Percentiles rank a stretch among this genome's conserved stretches.
phyloP scores from a whole-genome alignment of 2,329 filamentous ascomycete species.

The Hypoxylon sp. region DNA sequence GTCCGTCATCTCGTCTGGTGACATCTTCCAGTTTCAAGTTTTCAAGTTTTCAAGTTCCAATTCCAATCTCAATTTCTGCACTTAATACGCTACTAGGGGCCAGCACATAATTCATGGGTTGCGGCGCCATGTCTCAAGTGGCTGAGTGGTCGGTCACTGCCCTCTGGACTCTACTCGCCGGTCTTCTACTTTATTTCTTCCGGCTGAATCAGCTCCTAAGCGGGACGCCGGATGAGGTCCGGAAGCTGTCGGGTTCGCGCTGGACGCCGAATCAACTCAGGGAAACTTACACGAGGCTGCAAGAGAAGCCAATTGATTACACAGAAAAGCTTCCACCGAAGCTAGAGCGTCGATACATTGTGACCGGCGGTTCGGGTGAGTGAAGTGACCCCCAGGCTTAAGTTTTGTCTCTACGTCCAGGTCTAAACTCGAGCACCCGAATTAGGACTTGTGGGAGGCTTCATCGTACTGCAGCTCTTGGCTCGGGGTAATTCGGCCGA shows the following conservation, averaged over 20 bases:
- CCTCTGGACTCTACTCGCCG: constrained; percentile 16
- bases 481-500: constrained; percentile 63
- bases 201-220: constrained; percentile 55
- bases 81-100: neutral
- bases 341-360: constrained; percentile 58
- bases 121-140: constrained; percentile 16
- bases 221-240: constrained; percentile 54
- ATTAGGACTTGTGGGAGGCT: constrained; percentile 67
- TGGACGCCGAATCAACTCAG: constrained; percentile 56
- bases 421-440: constrained; percentile 7
- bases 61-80: neutral
- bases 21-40: constrained; percentile 9
- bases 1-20: neutral
- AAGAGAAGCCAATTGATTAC: constrained; percentile 56
- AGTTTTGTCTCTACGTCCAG: neutral
- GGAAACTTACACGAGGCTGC: constrained; percentile 53
- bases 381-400: constrained; percentile 12
- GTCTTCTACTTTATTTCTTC: constrained; percentile 52
- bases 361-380: constrained; percentile 62
- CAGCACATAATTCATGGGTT: neutral
- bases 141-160: constrained; percentile 4
- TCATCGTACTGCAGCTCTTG: constrained; percentile 66
- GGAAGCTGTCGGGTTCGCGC: constrained; percentile 49
- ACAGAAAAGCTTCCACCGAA: constrained; percentile 55
- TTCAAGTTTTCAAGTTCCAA: too few species aligned